These are phyloP conservation scores for Auriculariales sp. DNA, from an alignment of 768 basidiomycete genomes.

Conservation along the genomic window DNA sequence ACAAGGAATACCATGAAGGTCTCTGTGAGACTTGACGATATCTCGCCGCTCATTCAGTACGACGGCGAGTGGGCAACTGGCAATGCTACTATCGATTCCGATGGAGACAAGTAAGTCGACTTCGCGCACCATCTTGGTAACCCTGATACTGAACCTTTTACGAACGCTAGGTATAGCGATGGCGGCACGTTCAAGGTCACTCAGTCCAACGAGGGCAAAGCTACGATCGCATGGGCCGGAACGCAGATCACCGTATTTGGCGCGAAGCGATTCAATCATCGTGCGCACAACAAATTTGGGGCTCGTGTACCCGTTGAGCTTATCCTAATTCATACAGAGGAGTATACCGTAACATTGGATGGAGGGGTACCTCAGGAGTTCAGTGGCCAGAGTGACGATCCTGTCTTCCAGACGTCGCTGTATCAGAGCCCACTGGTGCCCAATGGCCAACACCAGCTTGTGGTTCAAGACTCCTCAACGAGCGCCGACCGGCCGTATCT, in stretches of 20 bases:
- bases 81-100: background rate
- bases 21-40: background rate
- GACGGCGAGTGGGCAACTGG: background rate
- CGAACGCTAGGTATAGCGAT: conserved; percentile 19
- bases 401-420: conserved; percentile 1
- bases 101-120: background rate
- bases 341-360: conserved; percentile 30
- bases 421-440: background rate
- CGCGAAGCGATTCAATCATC: conserved; percentile 32
- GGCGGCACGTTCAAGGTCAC: conserved; percentile 25
- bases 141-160: too few species aligned
- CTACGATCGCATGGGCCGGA: conserved; percentile 32
- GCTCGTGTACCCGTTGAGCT: background rate
- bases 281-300: conserved; percentile 22
- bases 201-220: conserved; percentile 19
- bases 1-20: background rate
- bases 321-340: background rate
- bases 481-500: background rate
- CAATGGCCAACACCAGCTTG: background rate
- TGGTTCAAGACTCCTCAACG: background rate
- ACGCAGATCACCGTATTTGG: conserved; percentile 35
- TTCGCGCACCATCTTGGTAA: background rate
- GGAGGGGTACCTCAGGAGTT: conserved; percentile 12
- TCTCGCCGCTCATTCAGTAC: background rate
- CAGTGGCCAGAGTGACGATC: conserved; percentile 15